Evolutionary conservation across 495 filamentous ascomycete genomes (phyloP).

Genomic region (Penicillium longicatenatum): DNA sequence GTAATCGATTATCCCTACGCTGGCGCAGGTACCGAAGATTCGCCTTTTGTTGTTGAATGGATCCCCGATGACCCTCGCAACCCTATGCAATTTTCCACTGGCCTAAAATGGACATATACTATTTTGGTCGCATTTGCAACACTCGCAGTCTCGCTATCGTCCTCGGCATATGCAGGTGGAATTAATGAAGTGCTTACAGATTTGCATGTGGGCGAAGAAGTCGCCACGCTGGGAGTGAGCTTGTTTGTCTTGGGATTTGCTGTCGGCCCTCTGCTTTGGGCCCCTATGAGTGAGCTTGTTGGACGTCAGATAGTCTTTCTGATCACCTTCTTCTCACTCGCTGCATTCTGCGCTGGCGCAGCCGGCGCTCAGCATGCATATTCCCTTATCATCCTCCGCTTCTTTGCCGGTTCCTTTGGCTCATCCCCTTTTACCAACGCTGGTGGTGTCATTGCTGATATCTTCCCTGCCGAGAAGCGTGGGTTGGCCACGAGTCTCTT

Average conservation of each 20-base stretch:
- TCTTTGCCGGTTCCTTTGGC: conserved; percentile 11
- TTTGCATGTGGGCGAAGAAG: conserved; percentile 7
- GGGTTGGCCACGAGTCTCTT: conserved; percentile 8
- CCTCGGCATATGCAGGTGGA: conserved; percentile 10
- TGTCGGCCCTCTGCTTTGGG: conserved; percentile 10
- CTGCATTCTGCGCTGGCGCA: conserved; percentile 6
- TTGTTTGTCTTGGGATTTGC: conserved; percentile 11
- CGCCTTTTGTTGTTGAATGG: conserved; percentile 68
- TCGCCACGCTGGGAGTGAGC: conserved; percentile 4
- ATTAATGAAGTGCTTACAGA: conserved; percentile 3
- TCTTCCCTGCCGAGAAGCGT: conserved; percentile 4
- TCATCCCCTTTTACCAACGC: conserved; percentile 9
- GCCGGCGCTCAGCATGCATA: conserved; percentile 2
- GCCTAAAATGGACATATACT: conserved; percentile 49
- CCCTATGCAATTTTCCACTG: conserved; percentile 54
- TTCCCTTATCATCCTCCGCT: conserved; percentile 6
- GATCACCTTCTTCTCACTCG: conserved; percentile 2
- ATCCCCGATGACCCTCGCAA: conserved; percentile 63
- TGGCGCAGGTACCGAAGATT: conserved; percentile 62
- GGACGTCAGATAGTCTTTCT: conserved; percentile 9
- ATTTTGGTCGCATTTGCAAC: conserved; percentile 7
- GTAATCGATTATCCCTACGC: conserved; percentile 52
- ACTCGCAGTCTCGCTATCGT: conserved; percentile 7
- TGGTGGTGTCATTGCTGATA: conserved; percentile 13
- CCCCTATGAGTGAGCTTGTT: conserved; percentile 8